These are phyloP conservation scores for Fraxinus paxiana DNA, from an alignment of 305 asterid genomes.

Conservation along the genomic window DNA sequence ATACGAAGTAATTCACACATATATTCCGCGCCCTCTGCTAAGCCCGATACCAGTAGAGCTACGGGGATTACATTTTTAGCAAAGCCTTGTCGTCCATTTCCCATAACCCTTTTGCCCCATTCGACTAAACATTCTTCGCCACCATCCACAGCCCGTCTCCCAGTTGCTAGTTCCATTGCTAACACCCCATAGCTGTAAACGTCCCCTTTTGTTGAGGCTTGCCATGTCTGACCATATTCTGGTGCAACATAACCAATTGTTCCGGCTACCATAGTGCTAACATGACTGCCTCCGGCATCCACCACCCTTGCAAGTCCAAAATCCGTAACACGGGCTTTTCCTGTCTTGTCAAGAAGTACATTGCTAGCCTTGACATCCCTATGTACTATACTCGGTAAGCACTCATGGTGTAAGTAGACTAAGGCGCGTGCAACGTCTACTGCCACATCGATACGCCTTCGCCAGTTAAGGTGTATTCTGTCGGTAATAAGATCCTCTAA, in stretches of 20 bases:
- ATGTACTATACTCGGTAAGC: slow-evolving; percentile 77
- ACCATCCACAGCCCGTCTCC: slow-evolving; percentile 80
- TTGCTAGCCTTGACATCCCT: slow-evolving; percentile 94
- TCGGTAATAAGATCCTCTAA: slow-evolving; percentile 67
- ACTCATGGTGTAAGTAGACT: slow-evolving; percentile 81
- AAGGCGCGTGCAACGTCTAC: slow-evolving; percentile 75
- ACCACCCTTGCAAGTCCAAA: slow-evolving; percentile 85
- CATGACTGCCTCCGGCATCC: slow-evolving; percentile 76
- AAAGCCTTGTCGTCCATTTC: slow-evolving; percentile 52
- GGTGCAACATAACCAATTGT: slow-evolving; percentile 97
- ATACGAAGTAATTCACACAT: slow-evolving; percentile 63
- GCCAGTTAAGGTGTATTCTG: slow-evolving; percentile 48
- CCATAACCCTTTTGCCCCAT: slow-evolving; percentile 80
- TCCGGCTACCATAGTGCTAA: slow-evolving; percentile 93
- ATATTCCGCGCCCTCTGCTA: slow-evolving; percentile 69
- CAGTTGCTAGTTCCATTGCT: slow-evolving; percentile 85
- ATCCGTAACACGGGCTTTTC: slow-evolving; percentile 82
- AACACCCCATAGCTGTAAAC: slow-evolving; percentile 89
- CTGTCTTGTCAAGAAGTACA: slow-evolving; percentile 70
- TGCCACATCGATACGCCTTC: slow-evolving; percentile 55
- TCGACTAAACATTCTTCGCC: slow-evolving; percentile 85
- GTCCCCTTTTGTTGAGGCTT: slow-evolving; percentile 92
- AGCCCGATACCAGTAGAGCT: slow-evolving; percentile 61
- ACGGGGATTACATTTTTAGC: slow-evolving; percentile 39
- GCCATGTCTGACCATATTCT: slow-evolving; percentile 92